These are phyloP conservation scores for Eragrostis tef DNA, from an alignment of 202 grass and related monocot genomes.

Conservation along the genomic window DNA sequence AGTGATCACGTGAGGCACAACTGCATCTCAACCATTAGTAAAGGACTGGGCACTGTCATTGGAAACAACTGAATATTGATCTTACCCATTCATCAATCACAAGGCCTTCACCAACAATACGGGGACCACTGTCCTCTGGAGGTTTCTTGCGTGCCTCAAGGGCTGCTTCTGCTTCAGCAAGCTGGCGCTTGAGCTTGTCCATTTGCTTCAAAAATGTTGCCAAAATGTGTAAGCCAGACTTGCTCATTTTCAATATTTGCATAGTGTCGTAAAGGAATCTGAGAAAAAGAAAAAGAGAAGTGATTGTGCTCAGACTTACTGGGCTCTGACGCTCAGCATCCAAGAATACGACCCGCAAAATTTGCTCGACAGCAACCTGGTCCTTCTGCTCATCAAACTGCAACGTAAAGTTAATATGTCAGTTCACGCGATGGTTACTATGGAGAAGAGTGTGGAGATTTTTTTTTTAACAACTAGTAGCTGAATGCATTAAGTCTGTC, in stretches of 20 bases:
- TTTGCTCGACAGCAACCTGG: slow-evolving; percentile 85
- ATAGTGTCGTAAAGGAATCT: background rate
- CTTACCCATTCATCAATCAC: slow-evolving; percentile 99
- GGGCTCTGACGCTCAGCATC: slow-evolving; percentile 71
- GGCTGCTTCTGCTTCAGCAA: slow-evolving; percentile 93
- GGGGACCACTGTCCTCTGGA: slow-evolving; percentile 71
- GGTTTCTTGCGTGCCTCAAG: slow-evolving; percentile 94
- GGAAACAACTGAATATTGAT: slow-evolving; percentile 24
- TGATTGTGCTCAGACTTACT: slow-evolving; percentile 50
- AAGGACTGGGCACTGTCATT: slow-evolving; percentile 37
- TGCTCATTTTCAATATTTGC: background rate
- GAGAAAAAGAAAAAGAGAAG: slow-evolving; percentile 8
- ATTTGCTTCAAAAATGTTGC: slow-evolving; percentile 68
- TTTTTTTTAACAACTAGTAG: background rate
- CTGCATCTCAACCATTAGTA: slow-evolving; percentile 37
- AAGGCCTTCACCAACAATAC: slow-evolving; percentile 88
- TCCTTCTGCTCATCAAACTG: slow-evolving; percentile 99
- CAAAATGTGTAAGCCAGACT: slow-evolving; percentile 29
- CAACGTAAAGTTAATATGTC: slow-evolving; percentile 24
- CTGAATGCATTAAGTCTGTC: background rate
- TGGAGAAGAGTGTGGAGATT: background rate
- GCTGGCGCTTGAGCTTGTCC: slow-evolving; percentile 86
- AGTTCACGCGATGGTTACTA: slow-evolving; percentile 1
- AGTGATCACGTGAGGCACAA: slow-evolving; percentile 19
- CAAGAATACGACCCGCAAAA: slow-evolving; percentile 93